These are phyloP conservation scores for Botryotinia convoluta DNA, from an alignment of 2,329 filamentous ascomycete genomes.

Conservation along the genomic window DNA sequence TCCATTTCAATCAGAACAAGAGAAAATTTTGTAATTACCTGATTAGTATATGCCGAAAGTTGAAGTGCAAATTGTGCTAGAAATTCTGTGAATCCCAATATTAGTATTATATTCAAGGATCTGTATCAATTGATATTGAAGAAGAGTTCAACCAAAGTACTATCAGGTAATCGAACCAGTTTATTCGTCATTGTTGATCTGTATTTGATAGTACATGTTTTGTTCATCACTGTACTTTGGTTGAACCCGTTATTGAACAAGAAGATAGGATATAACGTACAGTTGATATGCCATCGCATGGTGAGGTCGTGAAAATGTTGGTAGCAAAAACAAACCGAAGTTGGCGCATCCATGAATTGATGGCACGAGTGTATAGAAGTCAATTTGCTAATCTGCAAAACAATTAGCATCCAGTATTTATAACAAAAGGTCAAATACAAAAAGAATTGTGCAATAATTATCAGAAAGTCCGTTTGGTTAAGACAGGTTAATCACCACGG, in stretches of 20 bases:
- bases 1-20: not conserved
- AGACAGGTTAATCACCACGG: conserved; percentile 58
- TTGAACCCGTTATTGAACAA: not conserved
- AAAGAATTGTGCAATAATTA: conserved; percentile 18
- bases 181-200: conserved; percentile 40
- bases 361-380: not conserved
- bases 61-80: not conserved
- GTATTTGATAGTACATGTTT: conserved; percentile 48
- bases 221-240: conserved; percentile 42
- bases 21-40: conserved; percentile 12
- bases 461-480: conserved; percentile 57
- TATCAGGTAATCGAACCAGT: conserved; percentile 42
- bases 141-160: conserved; percentile 12
- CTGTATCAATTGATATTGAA: conserved; percentile 9
- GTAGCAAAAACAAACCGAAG: not conserved
- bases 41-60: not conserved
- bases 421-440: not conserved
- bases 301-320: not conserved
- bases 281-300: conserved; percentile 21
- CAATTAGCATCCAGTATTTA: conserved; percentile 24
- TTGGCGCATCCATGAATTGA: too few relatives aligned
- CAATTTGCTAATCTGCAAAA: conserved; percentile 19
- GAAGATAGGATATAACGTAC: conserved; percentile 29
- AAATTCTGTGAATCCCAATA: conserved; percentile 11
- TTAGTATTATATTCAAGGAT: not conserved